Conservation (phyloP, 2,329 filamentous ascomycete species). For the Penicillium sp. region DNA sequence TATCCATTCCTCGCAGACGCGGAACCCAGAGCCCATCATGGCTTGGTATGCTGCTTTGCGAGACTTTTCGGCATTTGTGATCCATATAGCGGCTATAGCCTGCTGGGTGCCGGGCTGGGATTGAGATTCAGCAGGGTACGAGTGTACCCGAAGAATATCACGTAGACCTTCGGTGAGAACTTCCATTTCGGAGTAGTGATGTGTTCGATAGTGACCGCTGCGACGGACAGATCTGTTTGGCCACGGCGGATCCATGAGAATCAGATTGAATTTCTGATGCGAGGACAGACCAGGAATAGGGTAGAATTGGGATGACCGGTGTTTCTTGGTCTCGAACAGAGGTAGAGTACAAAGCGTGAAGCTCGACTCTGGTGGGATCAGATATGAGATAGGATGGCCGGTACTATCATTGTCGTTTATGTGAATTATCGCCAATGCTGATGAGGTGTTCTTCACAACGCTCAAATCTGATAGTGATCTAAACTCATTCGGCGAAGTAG, state of each 20-base stretch:
- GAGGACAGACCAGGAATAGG: constrained; percentile 29
- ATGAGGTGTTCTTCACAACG: constrained; percentile 35
- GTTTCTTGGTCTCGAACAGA: constrained; percentile 16
- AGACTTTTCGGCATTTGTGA: constrained; percentile 59
- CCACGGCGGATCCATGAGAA: constrained; percentile 66
- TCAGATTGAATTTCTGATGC: constrained; percentile 54
- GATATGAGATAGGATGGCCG: constrained; percentile 21
- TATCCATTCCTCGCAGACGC: constrained; percentile 61
- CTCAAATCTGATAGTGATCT: constrained; percentile 24
- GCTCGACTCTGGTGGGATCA: constrained; percentile 51
- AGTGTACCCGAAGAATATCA: constrained; percentile 48
- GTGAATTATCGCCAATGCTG: constrained; percentile 11
- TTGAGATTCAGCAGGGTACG: constrained; percentile 26
- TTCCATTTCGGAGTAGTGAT: constrained; percentile 31
- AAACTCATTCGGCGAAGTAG: constrained; percentile 34
- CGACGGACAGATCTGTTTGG: constrained; percentile 61
- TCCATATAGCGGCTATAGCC: constrained; percentile 58
- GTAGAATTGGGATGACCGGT: not conserved
- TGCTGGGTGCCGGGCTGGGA: not conserved
- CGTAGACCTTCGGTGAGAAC: constrained; percentile 36
- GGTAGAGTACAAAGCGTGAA: constrained; percentile 48
- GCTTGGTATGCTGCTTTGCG: constrained; percentile 48
- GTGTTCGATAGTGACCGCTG: constrained; percentile 49
- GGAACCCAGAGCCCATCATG: constrained; percentile 49
- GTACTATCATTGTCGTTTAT: constrained; percentile 21